These are phyloP conservation scores for Beauveria scarabaeidicola DNA, from an alignment of 2,329 filamentous ascomycete genomes.

Conservation along the genomic window DNA sequence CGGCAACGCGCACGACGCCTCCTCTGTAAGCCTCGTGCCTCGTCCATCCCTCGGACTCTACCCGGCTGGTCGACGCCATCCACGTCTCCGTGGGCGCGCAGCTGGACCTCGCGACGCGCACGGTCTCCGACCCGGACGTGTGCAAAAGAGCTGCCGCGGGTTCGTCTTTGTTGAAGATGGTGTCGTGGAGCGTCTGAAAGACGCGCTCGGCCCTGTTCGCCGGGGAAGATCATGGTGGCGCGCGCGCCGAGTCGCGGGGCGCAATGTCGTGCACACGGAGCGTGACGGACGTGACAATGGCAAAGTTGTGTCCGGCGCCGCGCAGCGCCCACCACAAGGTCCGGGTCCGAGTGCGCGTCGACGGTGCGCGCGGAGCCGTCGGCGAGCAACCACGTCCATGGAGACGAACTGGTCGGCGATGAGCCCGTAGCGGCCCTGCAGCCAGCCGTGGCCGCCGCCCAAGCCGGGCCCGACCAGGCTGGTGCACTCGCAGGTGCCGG, in stretches of 20 bases:
- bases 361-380: slow-evolving; percentile 34
- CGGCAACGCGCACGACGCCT: slow-evolving; percentile 30
- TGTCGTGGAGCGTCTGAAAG: slow-evolving; percentile 37
- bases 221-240: slow-evolving; percentile 36
- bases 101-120: slow-evolving; percentile 19
- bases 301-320: slow-evolving; percentile 53
- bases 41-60: slow-evolving; percentile 17
- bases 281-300: slow-evolving; percentile 43
- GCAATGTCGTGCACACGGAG: slow-evolving; percentile 40
- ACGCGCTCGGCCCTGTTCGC: slow-evolving; percentile 42
- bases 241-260: slow-evolving; percentile 32
- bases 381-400: slow-evolving; percentile 43
- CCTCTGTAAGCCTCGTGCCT: slow-evolving; percentile 26
- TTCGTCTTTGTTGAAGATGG: slow-evolving; percentile 34
- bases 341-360: slow-evolving; percentile 35
- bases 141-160: slow-evolving; percentile 31
- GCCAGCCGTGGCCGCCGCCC: slow-evolving; percentile 49
- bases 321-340: slow-evolving; percentile 52
- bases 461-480: slow-evolving; percentile 41
- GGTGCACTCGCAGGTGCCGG: slow-evolving; percentile 45
- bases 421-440: slow-evolving; percentile 45
- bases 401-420: slow-evolving; percentile 44
- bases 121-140: slow-evolving; percentile 30
- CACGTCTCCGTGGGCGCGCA: slow-evolving; percentile 31
- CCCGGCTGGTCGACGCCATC: slow-evolving; percentile 29